Base-by-base conservation (phyloP, 2,329 filamentous ascomycete genomes). In the Orbilia ellipsospora region DNA sequence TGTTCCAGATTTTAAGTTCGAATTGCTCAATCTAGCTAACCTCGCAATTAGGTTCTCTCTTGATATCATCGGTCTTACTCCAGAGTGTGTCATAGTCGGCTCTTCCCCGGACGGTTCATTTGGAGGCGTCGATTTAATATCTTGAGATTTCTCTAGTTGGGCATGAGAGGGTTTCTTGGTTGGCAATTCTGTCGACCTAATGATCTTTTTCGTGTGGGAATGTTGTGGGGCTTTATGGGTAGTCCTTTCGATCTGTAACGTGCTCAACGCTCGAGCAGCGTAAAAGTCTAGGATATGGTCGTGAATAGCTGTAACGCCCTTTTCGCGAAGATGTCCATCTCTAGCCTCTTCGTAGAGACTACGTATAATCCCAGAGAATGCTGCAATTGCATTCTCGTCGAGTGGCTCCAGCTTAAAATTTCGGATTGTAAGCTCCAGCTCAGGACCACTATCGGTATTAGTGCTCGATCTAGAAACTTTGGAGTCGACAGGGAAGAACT, bases 221-320 rank as follows among this genome's bases (percentile, higher is more conserved):
- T 2, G 31, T 36, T 10, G 5, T 6, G 31, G 8, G 31, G 10
- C 31, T 36, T 6, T 2, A 6, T 36, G 6, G 31, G 31, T 12
- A 26, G 28, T 5, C 40, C 26, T n/a, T 10, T 23, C 16, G 18
- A 57, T 57, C 12, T 2, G 8, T 16, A 61, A 40, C 15, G n/a
- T 48, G 18, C 15, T 44, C n/a, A 75, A 52, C 45, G 59, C 48
- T 16, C 31, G 48, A 2, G 44, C 16, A 5, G 64, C 72, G 12
- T 75, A 75, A 28, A 75, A 75, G 16, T 69, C 72, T 23, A 59
- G 52, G 16, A 75, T 69, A 36, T 65, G 59, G 15, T 63, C 31
- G 20, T 51, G 42, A 4, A 75, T 44, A 12, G 23, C 4, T 18
- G 40, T 48, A 13, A 26, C 12, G 31, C 31, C 48, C 20, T 63